Conservation (phyloP, 805 yeast species). For the Suhomyces vadensis region DNA sequence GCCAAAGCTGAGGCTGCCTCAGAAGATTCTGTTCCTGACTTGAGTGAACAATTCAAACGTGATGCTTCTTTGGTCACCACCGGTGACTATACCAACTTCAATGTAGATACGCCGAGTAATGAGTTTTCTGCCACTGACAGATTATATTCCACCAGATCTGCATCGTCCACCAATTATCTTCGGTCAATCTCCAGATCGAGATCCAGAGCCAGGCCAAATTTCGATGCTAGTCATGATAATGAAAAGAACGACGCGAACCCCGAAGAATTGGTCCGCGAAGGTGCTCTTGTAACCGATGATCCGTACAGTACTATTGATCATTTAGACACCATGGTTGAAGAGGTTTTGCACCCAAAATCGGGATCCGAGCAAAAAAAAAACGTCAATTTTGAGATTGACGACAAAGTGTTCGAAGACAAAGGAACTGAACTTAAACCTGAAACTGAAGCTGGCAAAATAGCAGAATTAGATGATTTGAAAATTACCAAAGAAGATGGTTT, state of each 20-base stretch:
- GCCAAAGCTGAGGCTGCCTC: constrained; percentile 40
- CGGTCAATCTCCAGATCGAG: constrained; percentile 68
- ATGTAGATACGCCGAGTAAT: constrained; percentile 35
- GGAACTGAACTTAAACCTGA: not conserved
- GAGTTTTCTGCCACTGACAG: constrained; percentile 12
- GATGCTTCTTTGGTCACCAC: constrained; percentile 46
- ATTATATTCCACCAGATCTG: constrained; percentile 35
- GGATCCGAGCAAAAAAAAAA: constrained; percentile 5
- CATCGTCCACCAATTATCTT: constrained; percentile 54
- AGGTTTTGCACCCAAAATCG: constrained; percentile 36
- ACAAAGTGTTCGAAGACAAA: constrained; percentile 7
- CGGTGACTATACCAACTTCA: constrained; percentile 48
- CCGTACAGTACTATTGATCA: constrained; percentile 48
- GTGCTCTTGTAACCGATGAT: constrained; percentile 55
- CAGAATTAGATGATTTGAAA: constrained; percentile 1
- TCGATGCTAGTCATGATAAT: constrained; percentile 24
- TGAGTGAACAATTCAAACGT: constrained; percentile 14
- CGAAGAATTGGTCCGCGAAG: constrained; percentile 53
- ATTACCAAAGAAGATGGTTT: not conserved
- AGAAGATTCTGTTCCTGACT: not conserved
- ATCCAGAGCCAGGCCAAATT: constrained; percentile 44
- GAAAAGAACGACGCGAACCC: constrained; percentile 33
- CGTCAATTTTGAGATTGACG: constrained; percentile 24
- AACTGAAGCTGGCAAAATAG: not conserved
- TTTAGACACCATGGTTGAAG: constrained; percentile 50